phyloP scores from a whole-genome alignment of 2,329 filamentous ascomycete species.

The Fusarium foetens region DNA sequence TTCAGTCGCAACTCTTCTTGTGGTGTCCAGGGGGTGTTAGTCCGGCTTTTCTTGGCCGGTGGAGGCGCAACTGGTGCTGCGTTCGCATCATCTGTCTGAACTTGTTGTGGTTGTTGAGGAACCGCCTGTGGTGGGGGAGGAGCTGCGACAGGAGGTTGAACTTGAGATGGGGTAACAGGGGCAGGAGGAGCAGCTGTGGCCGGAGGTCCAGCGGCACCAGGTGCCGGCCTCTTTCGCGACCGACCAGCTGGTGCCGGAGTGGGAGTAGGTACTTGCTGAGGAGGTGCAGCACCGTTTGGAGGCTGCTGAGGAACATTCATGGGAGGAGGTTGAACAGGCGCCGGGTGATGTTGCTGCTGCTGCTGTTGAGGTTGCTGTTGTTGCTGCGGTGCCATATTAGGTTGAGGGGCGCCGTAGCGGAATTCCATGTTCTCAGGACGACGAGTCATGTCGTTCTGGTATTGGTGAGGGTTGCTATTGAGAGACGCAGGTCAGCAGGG shows the following conservation, averaged over 20 bases:
- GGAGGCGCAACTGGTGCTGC: constrained; percentile 55
- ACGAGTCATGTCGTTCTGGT: constrained; percentile 62
- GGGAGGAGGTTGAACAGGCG: constrained; percentile 48
- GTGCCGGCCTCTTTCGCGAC: constrained; percentile 56
- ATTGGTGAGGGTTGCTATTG: constrained; percentile 56
- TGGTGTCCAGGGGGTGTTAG: constrained; percentile 98
- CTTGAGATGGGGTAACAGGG: constrained; percentile 48
- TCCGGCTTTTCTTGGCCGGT: constrained; percentile 88
- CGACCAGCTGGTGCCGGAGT: constrained; percentile 53
- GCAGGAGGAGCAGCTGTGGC: constrained; percentile 48
- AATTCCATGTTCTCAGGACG: constrained; percentile 58
- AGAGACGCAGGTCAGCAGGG: constrained; percentile 45
- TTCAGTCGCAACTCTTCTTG: constrained; percentile 93
- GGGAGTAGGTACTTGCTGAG: constrained; percentile 53
- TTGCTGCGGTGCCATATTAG: constrained; percentile 51
- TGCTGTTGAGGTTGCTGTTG: constrained; percentile 47
- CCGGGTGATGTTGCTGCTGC: constrained; percentile 51
- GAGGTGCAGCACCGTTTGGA: constrained; percentile 45
- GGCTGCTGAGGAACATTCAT: constrained; percentile 58
- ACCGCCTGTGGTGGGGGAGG: constrained; percentile 47
- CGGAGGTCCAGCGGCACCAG: constrained; percentile 53
- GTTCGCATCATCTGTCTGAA: constrained; percentile 47
- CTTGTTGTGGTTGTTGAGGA: constrained; percentile 44
- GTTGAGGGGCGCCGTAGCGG: constrained; percentile 53
- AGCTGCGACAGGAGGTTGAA: constrained; percentile 46